Evolutionary conservation across 257 asterid species (phyloP).

Genomic region (Agastache rugosa): DNA sequence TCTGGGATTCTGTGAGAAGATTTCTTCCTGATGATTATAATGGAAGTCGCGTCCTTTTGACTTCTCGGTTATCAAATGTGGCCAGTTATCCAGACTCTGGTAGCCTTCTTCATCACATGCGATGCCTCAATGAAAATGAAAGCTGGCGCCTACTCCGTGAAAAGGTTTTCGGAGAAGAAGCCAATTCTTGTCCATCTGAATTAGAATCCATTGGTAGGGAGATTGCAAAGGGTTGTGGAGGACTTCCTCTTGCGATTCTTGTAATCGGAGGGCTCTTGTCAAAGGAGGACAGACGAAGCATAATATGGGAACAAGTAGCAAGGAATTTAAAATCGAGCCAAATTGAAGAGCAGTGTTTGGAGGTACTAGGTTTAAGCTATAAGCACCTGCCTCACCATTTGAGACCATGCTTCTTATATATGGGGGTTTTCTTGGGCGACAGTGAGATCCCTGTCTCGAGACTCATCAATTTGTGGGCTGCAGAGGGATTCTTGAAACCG

Average conservation of each 20-base stretch:
- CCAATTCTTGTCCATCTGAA: not conserved
- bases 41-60: constrained; percentile 35
- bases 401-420: constrained; percentile 29
- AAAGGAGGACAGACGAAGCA: not conserved
- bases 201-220: constrained; percentile 18
- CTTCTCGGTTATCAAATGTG: constrained; percentile 27
- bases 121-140: not conserved
- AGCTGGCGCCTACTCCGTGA: constrained; percentile 32
- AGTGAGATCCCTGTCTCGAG: not conserved
- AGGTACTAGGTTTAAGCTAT: constrained; percentile 30
- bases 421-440: not conserved
- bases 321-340: not conserved
- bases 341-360: not conserved
- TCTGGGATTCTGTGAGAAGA: constrained; percentile 11
- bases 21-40: constrained; percentile 8
- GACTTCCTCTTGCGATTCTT: constrained; percentile 39
- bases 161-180: constrained; percentile 19
- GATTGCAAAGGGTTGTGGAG: constrained; percentile 27
- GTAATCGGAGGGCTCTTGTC: constrained; percentile 35
- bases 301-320: constrained; percentile 18
- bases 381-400: constrained; percentile 32
- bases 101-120: not conserved
- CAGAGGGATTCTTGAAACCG: not conserved
- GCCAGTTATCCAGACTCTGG: not conserved
- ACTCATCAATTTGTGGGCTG: not conserved